These are phyloP conservation scores for Porphyra umbilicalis DNA, from an alignment of 31 red algal genomes.

Conservation along the genomic window DNA sequence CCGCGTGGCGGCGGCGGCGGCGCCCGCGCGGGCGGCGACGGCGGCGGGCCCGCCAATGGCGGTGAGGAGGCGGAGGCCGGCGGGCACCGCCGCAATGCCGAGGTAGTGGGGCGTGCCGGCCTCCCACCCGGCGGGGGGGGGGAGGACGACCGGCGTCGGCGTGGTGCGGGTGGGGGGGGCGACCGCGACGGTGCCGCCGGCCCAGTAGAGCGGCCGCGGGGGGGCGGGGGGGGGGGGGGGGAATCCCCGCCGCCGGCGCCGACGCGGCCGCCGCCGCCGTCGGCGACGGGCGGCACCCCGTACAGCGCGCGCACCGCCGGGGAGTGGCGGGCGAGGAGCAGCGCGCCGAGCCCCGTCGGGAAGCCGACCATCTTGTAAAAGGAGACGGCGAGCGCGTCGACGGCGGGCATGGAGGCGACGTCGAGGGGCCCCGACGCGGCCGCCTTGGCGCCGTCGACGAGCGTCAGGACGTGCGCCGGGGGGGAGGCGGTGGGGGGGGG, in stretches of 20 bases:
- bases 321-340: constrained; percentile 23
- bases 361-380: constrained; percentile 47
- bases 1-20: constrained; percentile 8
- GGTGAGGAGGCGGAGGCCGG: constrained; percentile 8
- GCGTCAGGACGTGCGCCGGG: constrained; percentile 19
- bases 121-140: background rate
- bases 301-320: background rate
- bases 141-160: background rate
- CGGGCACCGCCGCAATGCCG: background rate
- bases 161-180: no score
- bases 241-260: background rate
- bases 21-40: background rate
- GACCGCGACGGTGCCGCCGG: constrained; percentile 4
- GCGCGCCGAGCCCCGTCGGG: constrained; percentile 48
- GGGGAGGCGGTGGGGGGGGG: constrained; percentile 1
- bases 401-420: constrained; percentile 9
- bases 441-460: constrained; percentile 44
- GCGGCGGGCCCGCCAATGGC: background rate
- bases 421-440: constrained; percentile 11
- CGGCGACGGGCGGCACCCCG: background rate
- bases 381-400: constrained; percentile 42
- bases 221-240: background rate
- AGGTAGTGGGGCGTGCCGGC: background rate
- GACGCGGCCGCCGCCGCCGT: background rate
- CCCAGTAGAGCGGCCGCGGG: no score